A percentile compares a stretch with the other conserved stretches of the same genome.
Evolutionary conservation across 2,329 filamentous ascomycete genomes (phyloP).

Genomic region (Allantophomopsis cytisporea): DNA sequence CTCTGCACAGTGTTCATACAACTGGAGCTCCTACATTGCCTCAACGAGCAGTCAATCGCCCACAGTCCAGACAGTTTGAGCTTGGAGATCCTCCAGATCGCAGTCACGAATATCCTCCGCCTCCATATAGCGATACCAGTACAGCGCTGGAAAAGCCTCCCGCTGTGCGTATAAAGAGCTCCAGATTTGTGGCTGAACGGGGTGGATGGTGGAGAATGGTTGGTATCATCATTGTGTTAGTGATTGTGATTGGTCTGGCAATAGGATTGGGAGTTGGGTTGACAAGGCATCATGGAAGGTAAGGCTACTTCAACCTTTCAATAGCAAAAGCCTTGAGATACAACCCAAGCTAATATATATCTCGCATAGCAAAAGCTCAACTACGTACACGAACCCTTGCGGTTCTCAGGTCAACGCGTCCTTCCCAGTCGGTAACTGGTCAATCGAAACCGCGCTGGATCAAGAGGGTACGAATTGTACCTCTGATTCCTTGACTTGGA

Average conservation of each 20-base stretch:
- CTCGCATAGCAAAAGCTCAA: neutral
- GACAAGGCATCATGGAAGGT: slow-evolving; percentile 9
- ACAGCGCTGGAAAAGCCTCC: slow-evolving; percentile 9
- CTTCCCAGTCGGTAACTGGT: slow-evolving; percentile 51
- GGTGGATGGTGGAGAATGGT: slow-evolving; percentile 18
- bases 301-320: slow-evolving; percentile 1
- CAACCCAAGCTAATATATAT: slow-evolving; percentile 1
- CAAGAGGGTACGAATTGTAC: slow-evolving; percentile 41
- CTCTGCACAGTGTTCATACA: too few species aligned
- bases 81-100: slow-evolving; percentile 5
- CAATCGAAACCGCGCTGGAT: slow-evolving; percentile 42
- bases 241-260: slow-evolving; percentile 15
- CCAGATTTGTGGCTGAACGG: slow-evolving; percentile 15
- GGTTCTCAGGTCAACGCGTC: slow-evolving; percentile 4
- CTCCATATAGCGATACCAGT: slow-evolving; percentile 8
- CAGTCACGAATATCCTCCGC: slow-evolving; percentile 9
- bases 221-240: slow-evolving; percentile 9
- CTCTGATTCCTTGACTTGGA: slow-evolving; percentile 41
- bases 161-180: slow-evolving; percentile 5
- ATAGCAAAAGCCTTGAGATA: slow-evolving; percentile 1
- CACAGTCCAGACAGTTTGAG: slow-evolving; percentile 5
- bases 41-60: slow-evolving; percentile 8
- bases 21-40: neutral
- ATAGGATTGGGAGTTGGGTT: slow-evolving; percentile 19
- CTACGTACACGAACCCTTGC: neutral